Conservation (phyloP, 305 asterid genomes). For the Solanum aculeatissimum region DNA sequence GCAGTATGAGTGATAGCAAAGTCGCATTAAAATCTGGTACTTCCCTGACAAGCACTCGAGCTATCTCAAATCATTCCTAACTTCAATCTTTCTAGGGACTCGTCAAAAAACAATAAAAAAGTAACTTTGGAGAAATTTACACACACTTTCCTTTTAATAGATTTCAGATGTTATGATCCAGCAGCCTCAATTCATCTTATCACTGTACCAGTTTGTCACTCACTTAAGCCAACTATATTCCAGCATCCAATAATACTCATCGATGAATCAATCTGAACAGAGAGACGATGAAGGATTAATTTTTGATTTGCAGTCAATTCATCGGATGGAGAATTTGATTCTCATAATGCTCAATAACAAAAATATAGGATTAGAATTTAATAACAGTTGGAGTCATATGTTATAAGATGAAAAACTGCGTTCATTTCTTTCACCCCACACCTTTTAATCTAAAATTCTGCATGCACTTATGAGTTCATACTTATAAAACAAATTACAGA, state of each 20-base stretch:
- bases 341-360: conserved; percentile 34
- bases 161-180: neutral
- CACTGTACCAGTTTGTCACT: too few species aligned
- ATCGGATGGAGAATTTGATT: conserved; percentile 45
- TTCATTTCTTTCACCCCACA: too few species aligned
- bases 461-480: too few species aligned
- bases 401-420: too few species aligned
- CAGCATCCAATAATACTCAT: neutral
- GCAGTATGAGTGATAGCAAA: neutral
- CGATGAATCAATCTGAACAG: conserved; percentile 15
- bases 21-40: neutral
- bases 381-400: too few species aligned
- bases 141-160: neutral
- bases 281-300: conserved; percentile 16
- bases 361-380: too few species aligned
- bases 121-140: neutral
- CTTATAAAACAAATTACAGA: too few species aligned
- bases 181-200: too few species aligned
- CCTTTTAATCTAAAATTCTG: too few species aligned
- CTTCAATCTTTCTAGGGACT: neutral
- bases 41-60: neutral
- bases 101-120: neutral
- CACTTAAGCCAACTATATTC: neutral
- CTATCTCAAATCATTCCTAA: neutral
- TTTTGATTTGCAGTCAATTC: conserved; percentile 24